Evolutionary conservation across 2,329 filamentous ascomycete genomes (phyloP).

Genomic region (Paecilomyces variotii): DNA sequence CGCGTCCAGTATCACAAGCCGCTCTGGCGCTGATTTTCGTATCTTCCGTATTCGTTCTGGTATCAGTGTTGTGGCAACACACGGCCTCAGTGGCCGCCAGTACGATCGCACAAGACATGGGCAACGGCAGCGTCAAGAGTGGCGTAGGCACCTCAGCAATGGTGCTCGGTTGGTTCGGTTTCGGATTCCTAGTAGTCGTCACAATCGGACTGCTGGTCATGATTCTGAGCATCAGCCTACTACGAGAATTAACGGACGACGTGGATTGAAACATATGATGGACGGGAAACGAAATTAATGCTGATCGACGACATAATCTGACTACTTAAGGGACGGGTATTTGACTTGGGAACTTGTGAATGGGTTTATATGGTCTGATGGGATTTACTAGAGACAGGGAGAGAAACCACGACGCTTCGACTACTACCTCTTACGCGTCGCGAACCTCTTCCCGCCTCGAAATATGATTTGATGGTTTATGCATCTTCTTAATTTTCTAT

Average conservation of each 20-base stretch:
- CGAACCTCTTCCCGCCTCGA: background rate
- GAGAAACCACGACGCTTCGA: background rate
- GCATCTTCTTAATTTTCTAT: background rate
- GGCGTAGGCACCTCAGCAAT: conserved; percentile 92
- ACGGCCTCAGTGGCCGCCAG: conserved; percentile 93
- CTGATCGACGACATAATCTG: background rate
- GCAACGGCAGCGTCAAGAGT: conserved; percentile 77
- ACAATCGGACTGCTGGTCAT: conserved; percentile 92
- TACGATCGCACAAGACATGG: conserved; percentile 86
- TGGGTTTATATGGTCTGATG: background rate
- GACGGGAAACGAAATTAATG: background rate
- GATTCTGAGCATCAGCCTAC: conserved; percentile 84
- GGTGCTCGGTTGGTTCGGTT: conserved; percentile 96
- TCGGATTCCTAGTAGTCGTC: conserved; percentile 85
- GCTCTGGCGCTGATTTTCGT: conserved; percentile 86
- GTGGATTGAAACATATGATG: conserved; percentile 10
- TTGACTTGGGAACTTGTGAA: background rate
- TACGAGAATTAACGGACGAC: conserved; percentile 52
- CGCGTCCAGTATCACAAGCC: conserved; percentile 82
- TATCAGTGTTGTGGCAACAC: conserved; percentile 58
- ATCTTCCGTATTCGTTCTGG: conserved; percentile 57
- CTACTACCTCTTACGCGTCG: background rate
- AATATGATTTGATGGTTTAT: background rate
- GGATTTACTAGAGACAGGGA: background rate
- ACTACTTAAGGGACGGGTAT: background rate